A percentile compares a stretch with the other conserved stretches of the same genome.
These are phyloP conservation scores for Cryptomeria japonica DNA, from an alignment of 75 land plant genomes.

Conservation along the genomic window DNA sequence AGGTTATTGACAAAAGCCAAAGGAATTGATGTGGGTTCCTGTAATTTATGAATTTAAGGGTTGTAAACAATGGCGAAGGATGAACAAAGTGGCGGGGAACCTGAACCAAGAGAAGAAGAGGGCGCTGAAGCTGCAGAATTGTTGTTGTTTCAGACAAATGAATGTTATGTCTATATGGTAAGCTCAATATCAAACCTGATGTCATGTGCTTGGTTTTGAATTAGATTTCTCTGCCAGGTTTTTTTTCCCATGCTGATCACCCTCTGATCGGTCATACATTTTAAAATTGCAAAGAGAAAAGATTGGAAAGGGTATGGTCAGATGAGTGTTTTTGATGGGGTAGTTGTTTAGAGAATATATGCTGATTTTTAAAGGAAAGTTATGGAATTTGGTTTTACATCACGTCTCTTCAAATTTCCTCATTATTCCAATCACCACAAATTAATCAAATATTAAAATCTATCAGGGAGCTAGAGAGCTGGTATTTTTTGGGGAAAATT, in stretches of 20 bases:
- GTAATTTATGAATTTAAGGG: neutral
- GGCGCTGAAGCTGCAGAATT: conserved; percentile 41
- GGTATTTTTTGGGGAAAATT: neutral
- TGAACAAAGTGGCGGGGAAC: neutral
- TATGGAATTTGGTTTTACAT: neutral
- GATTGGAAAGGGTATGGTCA: neutral
- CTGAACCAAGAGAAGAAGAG: conserved; percentile 12
- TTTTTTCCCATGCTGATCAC: neutral
- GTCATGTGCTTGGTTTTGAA: neutral
- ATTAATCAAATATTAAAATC: neutral
- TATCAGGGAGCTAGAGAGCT: neutral
- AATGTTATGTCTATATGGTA: conserved; percentile 73
- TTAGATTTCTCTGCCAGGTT: neutral
- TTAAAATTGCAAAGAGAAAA: neutral
- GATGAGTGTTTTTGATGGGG: neutral
- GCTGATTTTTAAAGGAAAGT: neutral
- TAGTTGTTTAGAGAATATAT: neutral
- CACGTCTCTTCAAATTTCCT: neutral
- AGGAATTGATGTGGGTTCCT: neutral
- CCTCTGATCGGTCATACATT: neutral
- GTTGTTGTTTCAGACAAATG: conserved; percentile 53
- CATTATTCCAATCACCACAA: neutral
- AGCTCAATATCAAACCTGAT: neutral
- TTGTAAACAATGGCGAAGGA: neutral
- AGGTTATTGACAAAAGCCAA: neutral